Conservation (phyloP, 1,139 yeast genomes). For the Yamadazyma atmosphaerica region DNA sequence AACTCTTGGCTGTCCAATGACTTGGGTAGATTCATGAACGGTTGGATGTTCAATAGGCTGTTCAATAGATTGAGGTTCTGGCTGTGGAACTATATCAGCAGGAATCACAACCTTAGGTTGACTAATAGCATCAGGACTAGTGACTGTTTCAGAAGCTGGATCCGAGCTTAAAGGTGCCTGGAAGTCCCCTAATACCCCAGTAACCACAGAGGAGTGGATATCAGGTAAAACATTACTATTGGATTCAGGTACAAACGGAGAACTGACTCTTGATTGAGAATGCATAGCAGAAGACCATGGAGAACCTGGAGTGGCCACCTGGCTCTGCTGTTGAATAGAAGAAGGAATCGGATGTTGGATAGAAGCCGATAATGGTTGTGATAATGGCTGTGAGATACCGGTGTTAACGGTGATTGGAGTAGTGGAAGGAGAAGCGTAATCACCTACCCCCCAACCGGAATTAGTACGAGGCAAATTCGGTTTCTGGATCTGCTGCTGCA, state of each 20-base stretch:
- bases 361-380: conserved; percentile 7
- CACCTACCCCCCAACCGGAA: conserved; percentile 44
- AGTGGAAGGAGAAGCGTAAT: conserved; percentile 25
- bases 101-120: conserved; percentile 3
- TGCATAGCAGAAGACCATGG: conserved; percentile 43
- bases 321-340: conserved; percentile 12
- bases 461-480: conserved; percentile 37
- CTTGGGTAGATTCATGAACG: too few species aligned
- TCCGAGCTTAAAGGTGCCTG: too few species aligned
- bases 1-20: neutral
- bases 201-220: conserved; percentile 39
- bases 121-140: neutral
- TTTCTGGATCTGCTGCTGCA: conserved; percentile 37
- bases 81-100: neutral
- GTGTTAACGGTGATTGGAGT: conserved; percentile 30
- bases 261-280: conserved; percentile 38
- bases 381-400: conserved; percentile 5
- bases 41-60: too few species aligned
- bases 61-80: conserved; percentile 7
- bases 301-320: conserved; percentile 39
- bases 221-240: conserved; percentile 35
- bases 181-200: conserved; percentile 34
- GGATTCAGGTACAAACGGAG: conserved; percentile 35
- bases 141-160: conserved; percentile 13
- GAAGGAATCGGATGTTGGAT: conserved; percentile 1